Conservation (phyloP, 768 basidiomycete species). For the Butyriboletus loyo region DNA sequence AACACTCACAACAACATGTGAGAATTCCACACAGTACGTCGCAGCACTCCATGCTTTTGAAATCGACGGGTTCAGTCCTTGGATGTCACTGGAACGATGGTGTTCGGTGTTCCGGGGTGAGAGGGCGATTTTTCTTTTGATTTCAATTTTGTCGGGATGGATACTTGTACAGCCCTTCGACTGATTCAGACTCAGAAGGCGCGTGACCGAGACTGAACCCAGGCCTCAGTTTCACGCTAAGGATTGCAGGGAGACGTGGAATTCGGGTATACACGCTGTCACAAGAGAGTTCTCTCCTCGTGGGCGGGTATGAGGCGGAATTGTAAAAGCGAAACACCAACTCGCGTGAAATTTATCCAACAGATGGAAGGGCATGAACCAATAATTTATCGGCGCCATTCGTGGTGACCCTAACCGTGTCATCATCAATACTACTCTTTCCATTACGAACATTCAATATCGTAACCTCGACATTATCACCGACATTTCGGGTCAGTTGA, state of each 20-base stretch:
- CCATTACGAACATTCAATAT: too few species aligned
- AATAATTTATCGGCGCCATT: too few species aligned
- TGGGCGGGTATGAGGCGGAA: neutral
- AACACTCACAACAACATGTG: constrained; percentile 21
- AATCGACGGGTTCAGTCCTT: neutral
- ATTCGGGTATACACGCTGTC: neutral
- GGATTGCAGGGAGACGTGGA: too few species aligned
- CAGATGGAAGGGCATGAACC: too few species aligned
- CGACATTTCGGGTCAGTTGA: too few species aligned
- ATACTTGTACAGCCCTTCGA: neutral
- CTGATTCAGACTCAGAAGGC: too few species aligned
- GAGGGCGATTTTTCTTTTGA: neutral
- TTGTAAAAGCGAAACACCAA: neutral
- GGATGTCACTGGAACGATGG: neutral
- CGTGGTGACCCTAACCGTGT: too few species aligned
- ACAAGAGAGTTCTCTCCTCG: neutral
- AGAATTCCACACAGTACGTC: constrained; percentile 19
- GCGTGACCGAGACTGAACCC: neutral
- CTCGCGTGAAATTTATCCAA: too few species aligned
- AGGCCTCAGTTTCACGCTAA: too few species aligned
- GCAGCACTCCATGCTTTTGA: constrained; percentile 22
- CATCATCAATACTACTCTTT: too few species aligned
- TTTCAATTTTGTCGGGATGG: neutral
- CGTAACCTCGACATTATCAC: too few species aligned
- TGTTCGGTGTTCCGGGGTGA: neutral